phyloP scores from a whole-genome alignment of 768 basidiomycete species.

The Psilocybe cyanescens region DNA sequence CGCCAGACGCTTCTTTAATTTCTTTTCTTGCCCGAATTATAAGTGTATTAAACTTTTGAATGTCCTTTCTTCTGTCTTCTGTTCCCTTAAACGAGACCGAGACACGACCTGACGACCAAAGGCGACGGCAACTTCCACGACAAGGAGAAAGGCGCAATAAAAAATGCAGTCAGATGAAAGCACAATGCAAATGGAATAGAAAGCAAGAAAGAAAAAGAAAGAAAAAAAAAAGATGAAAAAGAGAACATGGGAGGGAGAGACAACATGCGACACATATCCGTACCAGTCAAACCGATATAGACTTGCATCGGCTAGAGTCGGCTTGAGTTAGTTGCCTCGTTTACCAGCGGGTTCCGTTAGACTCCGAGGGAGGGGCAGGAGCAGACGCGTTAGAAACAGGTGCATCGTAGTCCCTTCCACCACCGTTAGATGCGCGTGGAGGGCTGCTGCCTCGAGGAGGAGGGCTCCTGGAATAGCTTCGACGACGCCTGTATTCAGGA shows the following conservation, averaged over 20 bases:
- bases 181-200: slow-evolving; percentile 17
- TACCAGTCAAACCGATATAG: slow-evolving; percentile 38
- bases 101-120: slow-evolving; percentile 18
- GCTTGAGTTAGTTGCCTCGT: slow-evolving; percentile 23
- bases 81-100: slow-evolving; percentile 22
- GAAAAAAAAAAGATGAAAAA: slow-evolving; percentile 6
- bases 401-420: slow-evolving; percentile 40
- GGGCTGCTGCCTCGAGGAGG: slow-evolving; percentile 75
- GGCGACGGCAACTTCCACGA: slow-evolving; percentile 17
- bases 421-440: slow-evolving; percentile 33
- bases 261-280: slow-evolving; percentile 49
- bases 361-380: slow-evolving; percentile 37
- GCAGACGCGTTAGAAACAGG: slow-evolving; percentile 32
- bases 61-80: slow-evolving; percentile 22
- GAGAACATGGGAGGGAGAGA: slow-evolving; percentile 21
- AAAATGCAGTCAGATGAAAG: slow-evolving; percentile 27
- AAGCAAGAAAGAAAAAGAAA: slow-evolving; percentile 7
- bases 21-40: slow-evolving; percentile 29
- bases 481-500: slow-evolving; percentile 75
- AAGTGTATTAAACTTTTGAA: slow-evolving; percentile 31
- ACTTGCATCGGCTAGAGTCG: slow-evolving; percentile 22
- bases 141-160: slow-evolving; percentile 17
- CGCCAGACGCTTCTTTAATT: slow-evolving; percentile 24
- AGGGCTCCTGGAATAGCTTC: slow-evolving; percentile 81
- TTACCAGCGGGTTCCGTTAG: slow-evolving; percentile 64